Evolutionary conservation across 2,329 filamentous ascomycete genomes (phyloP), one percentile per base, ranked within the genome.

Genomic region (Myrmaecium sp.): DNA sequence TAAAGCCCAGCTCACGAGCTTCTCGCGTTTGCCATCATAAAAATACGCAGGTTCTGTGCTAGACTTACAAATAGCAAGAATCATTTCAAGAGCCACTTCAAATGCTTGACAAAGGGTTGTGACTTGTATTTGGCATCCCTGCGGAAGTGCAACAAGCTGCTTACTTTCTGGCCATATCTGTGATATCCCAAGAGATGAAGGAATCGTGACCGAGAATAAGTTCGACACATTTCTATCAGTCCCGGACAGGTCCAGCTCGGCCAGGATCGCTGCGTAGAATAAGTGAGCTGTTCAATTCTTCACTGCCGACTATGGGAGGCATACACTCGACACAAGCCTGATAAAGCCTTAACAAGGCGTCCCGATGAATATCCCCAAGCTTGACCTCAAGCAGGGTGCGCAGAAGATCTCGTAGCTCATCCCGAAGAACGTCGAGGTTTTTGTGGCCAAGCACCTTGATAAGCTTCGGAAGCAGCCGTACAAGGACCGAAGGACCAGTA

Each of bases 391-490:
- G 30, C 40, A 51, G 49, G 3, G 44, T 43, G 14, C 35, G 33
- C n/a, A 62, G 39, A 21, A 61, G 34, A 10, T 41, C 35, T 9
- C 36, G 33, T 5, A 49, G 34, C 31, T 49, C 47, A 14, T 54
- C 39, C 25, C 54, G 52, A 6, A 67, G 39, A 12, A 37, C 33
- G 14, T 52, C 42, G 30, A 56, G 51, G 18, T 51, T 51, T 30
- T 52, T 49, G 26, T 48, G 45, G 22, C 52, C 50, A 23, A 60
- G 46, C 20, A 70, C 37, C 17, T 55, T 51, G 26, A 70, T 43
- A 17, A 72, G 41, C 27, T 59, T 62, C 10, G 65, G 55, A 20
- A 66, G 45, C 17, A 74, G 46, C 59, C 62, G 66, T 14, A 65
- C 46, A 33, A 63, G 55, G 14, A 73, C 51, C 5, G 60, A 64